Conservation (phyloP, 1,284 basidiomycete genomes). For the Volvariella volvacea region DNA sequence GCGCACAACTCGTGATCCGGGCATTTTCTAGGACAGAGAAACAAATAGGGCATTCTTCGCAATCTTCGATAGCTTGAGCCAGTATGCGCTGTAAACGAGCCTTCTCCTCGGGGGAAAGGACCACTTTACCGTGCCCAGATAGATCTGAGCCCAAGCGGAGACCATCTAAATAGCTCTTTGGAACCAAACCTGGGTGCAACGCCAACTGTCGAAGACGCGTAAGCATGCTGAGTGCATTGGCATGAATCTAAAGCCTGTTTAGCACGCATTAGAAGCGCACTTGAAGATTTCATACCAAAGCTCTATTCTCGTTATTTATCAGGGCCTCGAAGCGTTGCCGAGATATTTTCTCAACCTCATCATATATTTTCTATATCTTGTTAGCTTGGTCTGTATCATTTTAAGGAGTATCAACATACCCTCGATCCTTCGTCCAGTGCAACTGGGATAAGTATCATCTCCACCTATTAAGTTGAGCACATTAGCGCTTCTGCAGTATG, state of each 20-base stretch:
- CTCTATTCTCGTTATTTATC: constrained; percentile 21
- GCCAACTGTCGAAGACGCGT: constrained; percentile 84
- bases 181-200: constrained; percentile 76
- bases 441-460: constrained; percentile 69
- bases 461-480: constrained; percentile 43
- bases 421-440: constrained; percentile 61
- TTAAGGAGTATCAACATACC: constrained; percentile 23
- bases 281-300: too few species aligned
- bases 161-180: constrained; percentile 69
- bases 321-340: constrained; percentile 54
- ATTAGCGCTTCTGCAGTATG: not conserved
- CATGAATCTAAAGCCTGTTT: constrained; percentile 41
- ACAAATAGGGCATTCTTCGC: constrained; percentile 81
- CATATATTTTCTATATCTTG: constrained; percentile 55
- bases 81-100: constrained; percentile 57
- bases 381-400: not conserved
- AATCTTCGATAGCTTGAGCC: constrained; percentile 69
- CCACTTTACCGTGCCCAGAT: constrained; percentile 12
- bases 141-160: constrained; percentile 34
- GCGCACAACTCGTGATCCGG: constrained; percentile 74
- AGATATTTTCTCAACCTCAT: constrained; percentile 64
- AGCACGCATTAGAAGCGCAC: not conserved
- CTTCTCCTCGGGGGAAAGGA: constrained; percentile 45
- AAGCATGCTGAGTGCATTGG: constrained; percentile 74
- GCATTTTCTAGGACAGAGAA: constrained; percentile 61